A percentile compares a stretch with the other conserved stretches of the same genome.
phyloP scores from a whole-genome alignment of 139 green algal genomes.

The Coccomyxa sp. region DNA sequence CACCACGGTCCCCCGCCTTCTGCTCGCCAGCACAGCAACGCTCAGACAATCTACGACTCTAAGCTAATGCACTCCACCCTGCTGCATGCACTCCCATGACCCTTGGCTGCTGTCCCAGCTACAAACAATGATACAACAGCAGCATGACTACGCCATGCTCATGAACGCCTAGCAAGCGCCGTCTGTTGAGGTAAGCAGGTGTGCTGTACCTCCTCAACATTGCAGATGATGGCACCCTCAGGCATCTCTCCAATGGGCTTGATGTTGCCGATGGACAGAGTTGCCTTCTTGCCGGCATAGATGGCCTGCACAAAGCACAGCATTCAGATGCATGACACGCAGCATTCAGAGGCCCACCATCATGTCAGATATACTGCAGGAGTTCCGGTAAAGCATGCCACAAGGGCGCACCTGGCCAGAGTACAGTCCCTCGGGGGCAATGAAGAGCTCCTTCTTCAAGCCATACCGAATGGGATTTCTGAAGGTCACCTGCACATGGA shows the following conservation, averaged over 20 bases:
- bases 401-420: conserved; percentile 77
- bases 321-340: not conserved
- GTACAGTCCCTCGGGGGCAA: conserved; percentile 96
- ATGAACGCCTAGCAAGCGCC: too few species aligned
- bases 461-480: conserved; percentile 89
- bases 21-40: conserved; percentile 22
- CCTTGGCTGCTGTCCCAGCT: too few species aligned
- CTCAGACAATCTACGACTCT: too few species aligned
- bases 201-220: conserved; percentile 85
- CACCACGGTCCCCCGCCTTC: conserved; percentile 89
- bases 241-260: conserved; percentile 96
- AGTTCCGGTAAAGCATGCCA: not conserved
- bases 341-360: not conserved
- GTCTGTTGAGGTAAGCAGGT: too few species aligned
- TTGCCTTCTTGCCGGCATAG: conserved; percentile 96
- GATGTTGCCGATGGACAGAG: conserved; percentile 94
- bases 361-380: not conserved
- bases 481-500: conserved; percentile 80
- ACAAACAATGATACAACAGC: too few species aligned
- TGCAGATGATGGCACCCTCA: conserved; percentile 98
- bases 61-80: too few species aligned
- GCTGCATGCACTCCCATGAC: too few species aligned
- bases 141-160: too few species aligned
- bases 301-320: conserved; percentile 71
- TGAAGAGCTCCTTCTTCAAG: conserved; percentile 95